A percentile compares a stretch with the other conserved stretches of the same genome.
Conservation (phyloP, 2,329 filamentous ascomycete species). For the Rhynchosporium secalis region DNA sequence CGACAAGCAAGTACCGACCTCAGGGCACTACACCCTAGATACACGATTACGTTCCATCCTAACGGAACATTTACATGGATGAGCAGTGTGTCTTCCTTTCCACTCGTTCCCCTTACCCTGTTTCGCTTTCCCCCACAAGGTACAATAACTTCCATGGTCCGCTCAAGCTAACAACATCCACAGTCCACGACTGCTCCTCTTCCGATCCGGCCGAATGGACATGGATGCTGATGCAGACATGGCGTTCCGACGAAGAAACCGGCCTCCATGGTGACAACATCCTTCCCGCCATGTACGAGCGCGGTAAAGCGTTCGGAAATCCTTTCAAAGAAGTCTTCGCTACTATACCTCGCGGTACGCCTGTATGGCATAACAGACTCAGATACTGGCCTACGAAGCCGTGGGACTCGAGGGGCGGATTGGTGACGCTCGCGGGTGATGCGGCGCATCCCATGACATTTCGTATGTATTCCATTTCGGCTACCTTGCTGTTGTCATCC, state of each 20-base stretch:
- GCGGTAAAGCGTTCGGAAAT: slow-evolving; percentile 22
- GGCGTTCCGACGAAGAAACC: slow-evolving; percentile 26
- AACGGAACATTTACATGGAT: slow-evolving; percentile 31
- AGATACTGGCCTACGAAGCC: slow-evolving; percentile 40
- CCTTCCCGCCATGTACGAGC: slow-evolving; percentile 23
- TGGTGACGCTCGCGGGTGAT: slow-evolving; percentile 53
- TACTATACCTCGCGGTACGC: slow-evolving; percentile 24
- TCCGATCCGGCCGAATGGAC: slow-evolving; percentile 30
- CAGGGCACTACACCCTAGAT: slow-evolving; percentile 52
- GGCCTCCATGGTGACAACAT: slow-evolving; percentile 21
- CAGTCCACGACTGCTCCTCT: slow-evolving; percentile 43
- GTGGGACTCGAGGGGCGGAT: slow-evolving; percentile 47
- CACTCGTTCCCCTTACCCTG: slow-evolving; percentile 4
- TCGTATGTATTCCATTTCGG: slow-evolving; percentile 21
- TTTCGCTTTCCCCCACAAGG: not conserved
- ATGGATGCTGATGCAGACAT: slow-evolving; percentile 34
- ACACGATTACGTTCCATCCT: slow-evolving; percentile 52
- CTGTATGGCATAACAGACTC: slow-evolving; percentile 24
- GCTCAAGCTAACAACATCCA: not conserved
- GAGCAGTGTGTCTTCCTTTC: slow-evolving; percentile 27
- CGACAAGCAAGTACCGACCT: slow-evolving; percentile 52
- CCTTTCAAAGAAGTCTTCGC: slow-evolving; percentile 39
- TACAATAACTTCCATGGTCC: not conserved
- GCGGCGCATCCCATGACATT: slow-evolving; percentile 58
- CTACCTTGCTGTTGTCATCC: not conserved